Conservation (phyloP, 2,329 filamentous ascomycete genomes). For the Phoma sp. region DNA sequence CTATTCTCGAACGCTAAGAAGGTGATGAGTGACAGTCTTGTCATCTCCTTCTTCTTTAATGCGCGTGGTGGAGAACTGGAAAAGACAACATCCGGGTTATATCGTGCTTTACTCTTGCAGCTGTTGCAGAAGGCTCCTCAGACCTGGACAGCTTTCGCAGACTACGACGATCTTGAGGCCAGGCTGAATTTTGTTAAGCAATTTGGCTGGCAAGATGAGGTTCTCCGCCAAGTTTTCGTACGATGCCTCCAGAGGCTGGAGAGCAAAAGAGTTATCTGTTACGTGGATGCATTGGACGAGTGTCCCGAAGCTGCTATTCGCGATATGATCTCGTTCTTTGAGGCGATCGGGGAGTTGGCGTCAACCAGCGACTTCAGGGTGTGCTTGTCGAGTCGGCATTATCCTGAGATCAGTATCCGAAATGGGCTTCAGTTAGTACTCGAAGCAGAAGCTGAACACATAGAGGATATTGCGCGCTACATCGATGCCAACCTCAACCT, state of each 20-base stretch:
- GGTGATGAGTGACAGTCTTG: neutral
- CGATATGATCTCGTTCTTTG: too few relatives aligned
- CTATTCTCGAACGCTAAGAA: constrained; percentile 16
- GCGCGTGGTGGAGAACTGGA: neutral
- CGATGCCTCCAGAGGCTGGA: neutral
- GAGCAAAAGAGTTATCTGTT: neutral
- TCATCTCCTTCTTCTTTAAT: constrained; percentile 5
- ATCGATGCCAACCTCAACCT: neutral
- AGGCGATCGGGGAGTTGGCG: too few relatives aligned
- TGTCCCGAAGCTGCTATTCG: too few relatives aligned
- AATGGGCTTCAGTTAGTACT: constrained; percentile 39
- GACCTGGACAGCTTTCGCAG: neutral
- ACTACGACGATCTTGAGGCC: neutral
- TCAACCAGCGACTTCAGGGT: too few relatives aligned
- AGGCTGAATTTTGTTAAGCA: neutral
- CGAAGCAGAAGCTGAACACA: constrained; percentile 34
- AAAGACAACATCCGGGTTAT: neutral
- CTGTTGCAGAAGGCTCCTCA: neutral
- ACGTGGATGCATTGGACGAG: too few relatives aligned
- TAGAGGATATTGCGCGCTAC: neutral
- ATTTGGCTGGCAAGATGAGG: neutral
- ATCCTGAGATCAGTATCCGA: constrained; percentile 49
- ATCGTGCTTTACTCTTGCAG: neutral
- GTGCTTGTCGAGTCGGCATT: constrained; percentile 47
- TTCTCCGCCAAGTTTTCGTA: neutral